Conservation (phyloP, 805 yeast species). For the Metschnikowia rubicola region DNA sequence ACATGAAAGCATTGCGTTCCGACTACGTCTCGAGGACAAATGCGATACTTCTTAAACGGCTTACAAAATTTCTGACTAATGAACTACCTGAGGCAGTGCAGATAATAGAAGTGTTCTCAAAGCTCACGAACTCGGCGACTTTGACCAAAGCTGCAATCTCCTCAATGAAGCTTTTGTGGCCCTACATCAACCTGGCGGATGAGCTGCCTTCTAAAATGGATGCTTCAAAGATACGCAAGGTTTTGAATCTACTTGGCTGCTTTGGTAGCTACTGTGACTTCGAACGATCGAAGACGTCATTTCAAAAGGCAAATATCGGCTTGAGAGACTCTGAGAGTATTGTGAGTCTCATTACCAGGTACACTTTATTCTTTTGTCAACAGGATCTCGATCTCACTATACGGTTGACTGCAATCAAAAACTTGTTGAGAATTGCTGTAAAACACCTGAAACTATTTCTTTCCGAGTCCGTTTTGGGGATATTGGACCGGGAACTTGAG, state of each 20-base stretch:
- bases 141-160: constrained; percentile 63
- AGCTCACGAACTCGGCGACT: constrained; percentile 41
- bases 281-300: constrained; percentile 40
- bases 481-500: constrained; percentile 51
- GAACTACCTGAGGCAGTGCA: constrained; percentile 78
- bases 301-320: constrained; percentile 38
- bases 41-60: constrained; percentile 46
- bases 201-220: constrained; percentile 23
- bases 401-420: constrained; percentile 52
- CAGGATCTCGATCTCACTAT: constrained; percentile 28
- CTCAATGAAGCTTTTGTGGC: constrained; percentile 49
- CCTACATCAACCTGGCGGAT: constrained; percentile 35
- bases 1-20: constrained; percentile 43
- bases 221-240: constrained; percentile 40
- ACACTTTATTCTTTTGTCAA: constrained; percentile 53
- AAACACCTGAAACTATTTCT: constrained; percentile 65
- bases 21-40: constrained; percentile 50
- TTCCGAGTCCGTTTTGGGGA: constrained; percentile 48
- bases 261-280: constrained; percentile 71
- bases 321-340: constrained; percentile 52
- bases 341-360: constrained; percentile 54
- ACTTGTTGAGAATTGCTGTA: constrained; percentile 56
- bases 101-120: constrained; percentile 56
- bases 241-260: constrained; percentile 62
- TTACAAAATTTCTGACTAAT: constrained; percentile 56